Base-by-base conservation (phyloP, 495 filamentous ascomycete species). In the Staphylotrichum longicolle region DNA sequence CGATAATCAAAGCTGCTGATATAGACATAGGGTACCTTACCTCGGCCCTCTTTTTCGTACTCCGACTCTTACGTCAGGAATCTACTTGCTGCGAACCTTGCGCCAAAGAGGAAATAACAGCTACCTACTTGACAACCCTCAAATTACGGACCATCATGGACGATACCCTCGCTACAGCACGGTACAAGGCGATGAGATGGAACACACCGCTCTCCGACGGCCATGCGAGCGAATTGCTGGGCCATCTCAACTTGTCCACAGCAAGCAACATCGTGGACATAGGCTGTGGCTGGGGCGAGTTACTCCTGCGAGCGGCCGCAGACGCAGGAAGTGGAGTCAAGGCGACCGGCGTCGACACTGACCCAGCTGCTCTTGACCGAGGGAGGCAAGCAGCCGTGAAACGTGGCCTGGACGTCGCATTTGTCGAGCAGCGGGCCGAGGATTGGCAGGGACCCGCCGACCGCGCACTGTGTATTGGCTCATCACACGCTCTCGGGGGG, bases 261-360 rank as follows among this genome's bases (percentile, higher is more conserved):
- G 7, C 10, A 1, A 34, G 27, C 35, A 53, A 5, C 54, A 33
- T 56, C 54, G 54, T 46, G 27, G 54, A 56, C 41, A 40, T 56
- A 9, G 54, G 54, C 37, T 56, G 54, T 15, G 54, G 54, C 30
- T 56, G 54, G 54, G 54, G 54, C 11, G 32, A n/a, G 30, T 41
- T 56, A 1, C 54, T 56, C 1, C 27, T 56, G 27, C 54, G 40
- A 9, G 54, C 27, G 4, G 54, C 54, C 11, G 2, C 11, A 1
- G 27, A 2, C 27, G 5, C 20, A 27, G 33, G 10, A 5, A 32
- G 8, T 8, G 20, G 33, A 9, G 30, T 9, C 12, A 4, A 7
- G 27, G 20, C 10, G 4, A 50, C 47, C 4, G 54, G 54, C 5
- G n/a, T 56, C 12, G 54, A 56, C 54, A 56, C 41, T 4, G 41